Evolutionary conservation across 2,329 filamentous ascomycete species (phyloP).

Genomic region (Fusarium marasasianum): DNA sequence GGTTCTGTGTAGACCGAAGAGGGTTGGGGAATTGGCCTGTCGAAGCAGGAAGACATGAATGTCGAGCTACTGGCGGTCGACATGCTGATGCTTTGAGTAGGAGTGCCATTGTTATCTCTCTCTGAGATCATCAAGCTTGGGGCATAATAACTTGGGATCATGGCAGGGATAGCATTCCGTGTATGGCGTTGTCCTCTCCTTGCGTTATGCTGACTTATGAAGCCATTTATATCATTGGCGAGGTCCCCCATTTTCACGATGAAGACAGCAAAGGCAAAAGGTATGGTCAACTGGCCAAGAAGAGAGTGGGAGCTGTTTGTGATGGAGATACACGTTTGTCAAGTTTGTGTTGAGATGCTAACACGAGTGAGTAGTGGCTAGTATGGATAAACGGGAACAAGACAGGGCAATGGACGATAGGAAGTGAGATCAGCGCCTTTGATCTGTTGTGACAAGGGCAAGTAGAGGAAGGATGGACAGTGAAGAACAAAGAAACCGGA

Average conservation of each 20-base stretch:
- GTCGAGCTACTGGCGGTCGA: slow-evolving; percentile 27
- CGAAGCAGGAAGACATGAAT: slow-evolving; percentile 19
- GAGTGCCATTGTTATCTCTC: background rate
- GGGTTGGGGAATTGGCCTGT: background rate
- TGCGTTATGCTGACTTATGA: slow-evolving; percentile 22
- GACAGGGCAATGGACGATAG: background rate
- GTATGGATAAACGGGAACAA: background rate
- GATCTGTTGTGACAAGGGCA: background rate
- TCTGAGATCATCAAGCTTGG: slow-evolving; percentile 27
- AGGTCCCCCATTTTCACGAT: slow-evolving; percentile 15
- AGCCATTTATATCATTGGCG: slow-evolving; percentile 22
- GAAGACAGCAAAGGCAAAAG: background rate
- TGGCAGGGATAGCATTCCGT: background rate
- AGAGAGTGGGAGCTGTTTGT: background rate
- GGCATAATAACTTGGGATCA: slow-evolving; percentile 12
- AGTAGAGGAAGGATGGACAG: background rate
- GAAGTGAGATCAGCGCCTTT: background rate
- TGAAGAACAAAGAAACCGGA: background rate
- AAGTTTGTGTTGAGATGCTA: background rate
- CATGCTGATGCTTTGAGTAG: slow-evolving; percentile 6
- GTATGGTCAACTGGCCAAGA: background rate
- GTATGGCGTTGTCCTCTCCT: slow-evolving; percentile 4
- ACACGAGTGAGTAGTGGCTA: background rate
- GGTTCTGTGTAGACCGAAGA: slow-evolving; percentile 37
- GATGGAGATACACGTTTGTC: background rate